Conservation (phyloP, 805 yeast genomes). For the Nakazawaea wyomingensis region DNA sequence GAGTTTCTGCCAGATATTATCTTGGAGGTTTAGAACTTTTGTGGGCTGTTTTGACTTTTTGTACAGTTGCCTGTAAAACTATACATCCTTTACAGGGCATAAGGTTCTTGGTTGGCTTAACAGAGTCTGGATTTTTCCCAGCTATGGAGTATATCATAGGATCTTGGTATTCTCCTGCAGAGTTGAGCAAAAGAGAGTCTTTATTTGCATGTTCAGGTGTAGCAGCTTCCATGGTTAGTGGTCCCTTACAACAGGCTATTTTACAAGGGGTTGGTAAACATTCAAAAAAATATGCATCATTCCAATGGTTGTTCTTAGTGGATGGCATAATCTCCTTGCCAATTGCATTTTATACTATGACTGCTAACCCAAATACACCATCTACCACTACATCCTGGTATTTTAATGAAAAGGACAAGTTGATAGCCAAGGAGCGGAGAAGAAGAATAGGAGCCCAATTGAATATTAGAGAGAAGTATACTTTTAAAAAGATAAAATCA, state of each 20-base stretch:
- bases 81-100: constrained; percentile 24
- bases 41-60: constrained; percentile 28
- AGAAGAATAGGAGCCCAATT: constrained; percentile 36
- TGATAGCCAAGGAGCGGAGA: constrained; percentile 44
- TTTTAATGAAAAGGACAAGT: constrained; percentile 35
- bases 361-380: constrained; percentile 41
- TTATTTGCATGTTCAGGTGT: constrained; percentile 30
- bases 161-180: constrained; percentile 29
- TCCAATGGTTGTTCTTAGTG: constrained; percentile 42
- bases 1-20: constrained; percentile 22
- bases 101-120: constrained; percentile 36
- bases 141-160: constrained; percentile 41
- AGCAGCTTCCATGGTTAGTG: constrained; percentile 32
- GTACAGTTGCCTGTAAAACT: constrained; percentile 25
- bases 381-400: constrained; percentile 38
- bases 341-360: constrained; percentile 36
- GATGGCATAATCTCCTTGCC: constrained; percentile 35
- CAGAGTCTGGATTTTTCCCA: constrained; percentile 46
- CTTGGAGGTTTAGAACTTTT: constrained; percentile 25
- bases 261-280: constrained; percentile 21
- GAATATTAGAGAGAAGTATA: constrained; percentile 35
- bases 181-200: constrained; percentile 31
- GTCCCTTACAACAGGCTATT: constrained; percentile 32
- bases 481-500: constrained; percentile 33
- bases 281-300: constrained; percentile 26